These are phyloP conservation scores for Rubia tinctorum DNA, from an alignment of 305 asterid genomes.

Conservation along the genomic window DNA sequence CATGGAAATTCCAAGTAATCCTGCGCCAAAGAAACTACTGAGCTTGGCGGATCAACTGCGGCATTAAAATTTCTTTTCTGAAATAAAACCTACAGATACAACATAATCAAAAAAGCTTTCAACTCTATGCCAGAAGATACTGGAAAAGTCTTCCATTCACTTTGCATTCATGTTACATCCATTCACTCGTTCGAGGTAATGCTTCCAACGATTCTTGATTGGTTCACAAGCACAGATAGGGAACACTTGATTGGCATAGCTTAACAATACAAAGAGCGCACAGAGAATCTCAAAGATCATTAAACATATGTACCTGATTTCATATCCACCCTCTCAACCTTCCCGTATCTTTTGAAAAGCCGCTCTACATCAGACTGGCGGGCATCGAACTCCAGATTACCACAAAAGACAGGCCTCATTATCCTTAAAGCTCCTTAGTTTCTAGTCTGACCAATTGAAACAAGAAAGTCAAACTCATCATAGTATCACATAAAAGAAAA, in stretches of 20 bases:
- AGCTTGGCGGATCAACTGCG: constrained; percentile 60
- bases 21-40: constrained; percentile 99
- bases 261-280: not conserved
- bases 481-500: not conserved
- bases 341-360: constrained; percentile 81
- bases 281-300: not conserved
- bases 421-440: constrained; percentile 13
- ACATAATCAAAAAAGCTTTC: constrained; percentile 20
- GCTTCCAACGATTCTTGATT: not conserved
- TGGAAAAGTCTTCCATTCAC: not conserved
- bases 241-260: not conserved
- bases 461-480: not conserved
- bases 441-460: not conserved
- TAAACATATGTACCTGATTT: constrained; percentile 59
- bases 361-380: constrained; percentile 84
- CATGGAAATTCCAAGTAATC: constrained; percentile 89
- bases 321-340: constrained; percentile 92
- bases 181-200: not conserved
- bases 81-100: constrained; percentile 24
- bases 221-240: not conserved
- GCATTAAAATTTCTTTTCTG: constrained; percentile 29
- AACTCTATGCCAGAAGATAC: constrained; percentile 7
- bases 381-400: constrained; percentile 87
- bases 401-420: constrained; percentile 86
- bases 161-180: not conserved